phyloP scores from a whole-genome alignment of 768 basidiomycete species.

The Rhizopogon vulgaris region DNA sequence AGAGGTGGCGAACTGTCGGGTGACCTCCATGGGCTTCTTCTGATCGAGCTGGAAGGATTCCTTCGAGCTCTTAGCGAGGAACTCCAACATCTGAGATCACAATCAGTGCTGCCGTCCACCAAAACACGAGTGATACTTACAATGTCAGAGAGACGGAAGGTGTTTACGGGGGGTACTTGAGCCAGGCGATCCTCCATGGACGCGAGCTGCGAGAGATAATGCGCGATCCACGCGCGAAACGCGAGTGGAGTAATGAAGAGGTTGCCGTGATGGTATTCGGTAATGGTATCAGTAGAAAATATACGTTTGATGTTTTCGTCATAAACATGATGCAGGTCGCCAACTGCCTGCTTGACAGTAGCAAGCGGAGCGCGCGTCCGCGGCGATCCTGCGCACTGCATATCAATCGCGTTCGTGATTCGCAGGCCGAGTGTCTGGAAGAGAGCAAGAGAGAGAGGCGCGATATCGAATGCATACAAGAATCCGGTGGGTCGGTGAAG shows the following conservation, averaged over 20 bases:
- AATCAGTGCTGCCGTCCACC: not conserved
- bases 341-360: conserved; percentile 12
- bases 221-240: conserved; percentile 26
- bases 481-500: conserved; percentile 21
- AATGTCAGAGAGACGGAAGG: conserved; percentile 15
- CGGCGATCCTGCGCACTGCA: conserved; percentile 16
- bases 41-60: conserved; percentile 21
- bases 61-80: conserved; percentile 19
- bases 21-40: conserved; percentile 20
- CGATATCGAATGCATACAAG: conserved; percentile 26
- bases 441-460: conserved; percentile 21
- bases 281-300: conserved; percentile 6
- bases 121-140: conserved; percentile 7
- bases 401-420: conserved; percentile 27
- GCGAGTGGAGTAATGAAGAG: conserved; percentile 14
- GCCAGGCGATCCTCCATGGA: conserved; percentile 16
- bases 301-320: conserved; percentile 11
- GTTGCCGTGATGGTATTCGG: not conserved
- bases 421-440: conserved; percentile 26
- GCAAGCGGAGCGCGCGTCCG: conserved; percentile 13
- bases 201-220: conserved; percentile 20
- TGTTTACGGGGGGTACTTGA: conserved; percentile 20
- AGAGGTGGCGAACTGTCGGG: conserved; percentile 14
- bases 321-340: not conserved
- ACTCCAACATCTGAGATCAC: conserved; percentile 16